Percentiles rank a stretch among this genome's conserved stretches.
Conservation (phyloP, 139 green algal genomes). For the Haematococcus lacustris region DNA sequence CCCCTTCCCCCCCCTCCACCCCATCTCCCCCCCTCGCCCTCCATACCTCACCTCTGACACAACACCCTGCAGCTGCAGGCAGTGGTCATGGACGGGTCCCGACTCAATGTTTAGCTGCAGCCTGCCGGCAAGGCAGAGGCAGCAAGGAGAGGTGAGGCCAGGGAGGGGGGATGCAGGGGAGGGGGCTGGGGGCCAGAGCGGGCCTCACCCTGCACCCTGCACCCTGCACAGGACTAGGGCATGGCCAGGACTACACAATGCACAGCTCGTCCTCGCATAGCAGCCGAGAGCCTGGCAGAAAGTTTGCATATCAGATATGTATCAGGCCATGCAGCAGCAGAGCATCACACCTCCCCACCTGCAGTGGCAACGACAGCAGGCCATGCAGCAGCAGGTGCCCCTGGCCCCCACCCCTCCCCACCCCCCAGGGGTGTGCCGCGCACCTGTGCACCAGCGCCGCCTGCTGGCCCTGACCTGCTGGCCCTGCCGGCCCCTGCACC, state of each 20-base stretch:
- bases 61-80: too few relatives aligned
- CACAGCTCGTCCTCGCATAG: not conserved
- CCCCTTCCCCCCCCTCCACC: too few relatives aligned
- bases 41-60: too few relatives aligned
- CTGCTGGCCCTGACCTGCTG: slow-evolving; percentile 1
- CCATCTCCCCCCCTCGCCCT: too few relatives aligned
- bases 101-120: too few relatives aligned
- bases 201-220: not conserved
- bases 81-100: too few relatives aligned
- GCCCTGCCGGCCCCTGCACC: not conserved
- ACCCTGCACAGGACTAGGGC: not conserved
- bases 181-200: not conserved
- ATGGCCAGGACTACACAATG: not conserved
- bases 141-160: too few relatives aligned
- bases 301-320: not conserved
- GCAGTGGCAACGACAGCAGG: not conserved
- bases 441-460: slow-evolving; percentile 1
- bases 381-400: not conserved
- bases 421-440: too few relatives aligned
- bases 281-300: not conserved
- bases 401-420: too few relatives aligned
- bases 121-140: too few relatives aligned
- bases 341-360: not conserved
- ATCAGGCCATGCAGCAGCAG: not conserved
- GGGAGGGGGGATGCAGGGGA: too few relatives aligned